phyloP scores from a whole-genome alignment of 2,329 filamentous ascomycete species.

The Penicillium sp. region DNA sequence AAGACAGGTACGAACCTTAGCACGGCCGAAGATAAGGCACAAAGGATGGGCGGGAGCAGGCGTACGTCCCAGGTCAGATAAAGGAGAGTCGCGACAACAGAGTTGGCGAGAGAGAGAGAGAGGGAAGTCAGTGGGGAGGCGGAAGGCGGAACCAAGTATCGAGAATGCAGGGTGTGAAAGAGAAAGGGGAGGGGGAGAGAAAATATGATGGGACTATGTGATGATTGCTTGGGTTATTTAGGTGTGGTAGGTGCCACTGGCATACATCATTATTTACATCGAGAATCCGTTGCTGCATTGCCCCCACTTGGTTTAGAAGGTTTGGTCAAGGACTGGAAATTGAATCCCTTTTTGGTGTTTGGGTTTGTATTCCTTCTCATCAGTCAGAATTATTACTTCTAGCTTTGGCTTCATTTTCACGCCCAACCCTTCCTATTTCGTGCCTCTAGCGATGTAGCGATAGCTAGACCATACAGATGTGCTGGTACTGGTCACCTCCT shows the following conservation, averaged over 20 bases:
- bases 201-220: slow-evolving; percentile 2
- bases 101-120: slow-evolving; percentile 1
- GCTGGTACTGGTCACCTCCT: neutral
- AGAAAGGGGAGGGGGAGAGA: slow-evolving; percentile 7
- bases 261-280: slow-evolving; percentile 22
- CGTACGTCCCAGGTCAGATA: neutral
- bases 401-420: neutral
- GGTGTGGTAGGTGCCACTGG: slow-evolving; percentile 29
- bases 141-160: neutral
- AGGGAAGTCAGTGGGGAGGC: neutral
- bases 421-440: neutral
- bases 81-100: neutral
- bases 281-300: neutral
- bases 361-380: neutral
- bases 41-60: neutral
- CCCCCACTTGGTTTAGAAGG: slow-evolving; percentile 3
- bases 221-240: slow-evolving; percentile 17
- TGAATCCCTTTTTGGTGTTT: neutral
- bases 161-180: slow-evolving; percentile 4
- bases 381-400: neutral
- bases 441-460: neutral
- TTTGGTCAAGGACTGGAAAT: slow-evolving; percentile 5
- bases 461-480: neutral
- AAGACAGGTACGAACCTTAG: slow-evolving; percentile 1
- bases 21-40: neutral